Percentiles rank a stretch among this genome's conserved stretches.
Conservation (phyloP, 768 basidiomycete species). For the Boletus insuetus region DNA sequence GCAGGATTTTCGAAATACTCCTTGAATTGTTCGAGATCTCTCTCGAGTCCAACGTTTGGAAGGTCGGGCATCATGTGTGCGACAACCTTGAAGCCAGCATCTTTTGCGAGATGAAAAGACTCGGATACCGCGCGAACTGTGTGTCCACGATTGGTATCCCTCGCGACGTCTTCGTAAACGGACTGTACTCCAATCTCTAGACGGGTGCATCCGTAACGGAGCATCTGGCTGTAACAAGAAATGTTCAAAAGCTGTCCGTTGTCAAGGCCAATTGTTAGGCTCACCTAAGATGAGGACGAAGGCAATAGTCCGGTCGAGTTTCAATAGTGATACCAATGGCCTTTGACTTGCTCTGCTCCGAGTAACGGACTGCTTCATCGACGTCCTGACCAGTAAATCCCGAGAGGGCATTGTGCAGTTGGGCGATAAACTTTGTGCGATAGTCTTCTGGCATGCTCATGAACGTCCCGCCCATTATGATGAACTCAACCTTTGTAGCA, state of each 20-base stretch:
- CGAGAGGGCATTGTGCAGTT: constrained; percentile 94
- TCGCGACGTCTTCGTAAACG: constrained; percentile 98
- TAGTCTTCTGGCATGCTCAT: constrained; percentile 99
- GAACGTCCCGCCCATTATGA: constrained; percentile 98
- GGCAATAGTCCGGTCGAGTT: constrained; percentile 96
- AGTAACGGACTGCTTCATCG: constrained; percentile 96
- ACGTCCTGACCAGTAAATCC: constrained; percentile 92
- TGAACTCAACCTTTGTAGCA: constrained; percentile 69
- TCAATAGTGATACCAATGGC: constrained; percentile 99
- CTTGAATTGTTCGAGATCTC: constrained; percentile 98
- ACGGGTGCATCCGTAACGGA: constrained; percentile 97
- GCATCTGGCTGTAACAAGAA: constrained; percentile 79
- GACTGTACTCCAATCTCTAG: constrained; percentile 99
- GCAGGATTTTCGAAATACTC: constrained; percentile 99
- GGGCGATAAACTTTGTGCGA: constrained; percentile 88
- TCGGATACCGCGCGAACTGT: constrained; percentile 97
- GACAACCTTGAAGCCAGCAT: constrained; percentile 99
- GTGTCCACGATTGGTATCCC: constrained; percentile 98
- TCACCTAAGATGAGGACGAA: constrained; percentile 91
- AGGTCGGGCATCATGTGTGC: constrained; percentile 99
- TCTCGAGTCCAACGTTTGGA: constrained; percentile 95
- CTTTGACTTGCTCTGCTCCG: constrained; percentile 96
- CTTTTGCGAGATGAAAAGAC: constrained; percentile 96
- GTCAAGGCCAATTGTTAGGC: constrained; percentile 1
- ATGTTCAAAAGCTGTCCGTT: neutral